Conservation (phyloP, 192 early-diverging fungal genomes). For the Thoreauomyces humboldtii region DNA sequence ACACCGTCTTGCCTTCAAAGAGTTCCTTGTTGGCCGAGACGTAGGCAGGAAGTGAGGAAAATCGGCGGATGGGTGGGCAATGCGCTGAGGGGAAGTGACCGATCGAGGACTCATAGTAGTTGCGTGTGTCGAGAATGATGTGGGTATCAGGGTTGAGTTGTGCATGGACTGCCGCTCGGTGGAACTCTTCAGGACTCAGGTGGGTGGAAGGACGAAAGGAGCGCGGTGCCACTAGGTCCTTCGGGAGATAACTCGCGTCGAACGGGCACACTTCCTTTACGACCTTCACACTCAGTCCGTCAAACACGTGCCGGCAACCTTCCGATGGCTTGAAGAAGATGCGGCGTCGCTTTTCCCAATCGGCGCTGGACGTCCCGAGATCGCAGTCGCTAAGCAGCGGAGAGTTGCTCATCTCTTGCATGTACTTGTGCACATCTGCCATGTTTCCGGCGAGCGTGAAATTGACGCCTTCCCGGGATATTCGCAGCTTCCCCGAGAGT, state of each 20-base stretch:
- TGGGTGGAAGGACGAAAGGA: not conserved
- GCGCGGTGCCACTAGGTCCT: not conserved
- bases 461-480: slow-evolving; percentile 65
- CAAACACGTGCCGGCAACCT: slow-evolving; percentile 65
- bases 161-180: slow-evolving; percentile 38
- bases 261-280: slow-evolving; percentile 69
- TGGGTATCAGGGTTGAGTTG: slow-evolving; percentile 33
- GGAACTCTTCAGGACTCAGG: slow-evolving; percentile 53
- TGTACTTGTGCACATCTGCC: slow-evolving; percentile 38
- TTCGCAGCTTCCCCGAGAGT: slow-evolving; percentile 31
- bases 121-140: slow-evolving; percentile 58
- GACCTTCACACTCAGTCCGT: slow-evolving; percentile 51
- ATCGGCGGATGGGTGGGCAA: slow-evolving; percentile 62
- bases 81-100: slow-evolving; percentile 61
- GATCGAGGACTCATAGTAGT: slow-evolving; percentile 66
- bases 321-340: slow-evolving; percentile 64
- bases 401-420: slow-evolving; percentile 39
- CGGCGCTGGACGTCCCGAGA: not conserved
- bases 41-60: slow-evolving; percentile 59
- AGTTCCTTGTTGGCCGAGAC: slow-evolving; percentile 43
- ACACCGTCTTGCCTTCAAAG: slow-evolving; percentile 45
- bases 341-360: slow-evolving; percentile 7
- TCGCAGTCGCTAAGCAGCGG: slow-evolving; percentile 20
- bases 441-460: slow-evolving; percentile 58
- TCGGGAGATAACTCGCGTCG: slow-evolving; percentile 29